Base-by-base conservation (phyloP, 2,329 filamentous ascomycete species). In the Aspergillus sp. region DNA sequence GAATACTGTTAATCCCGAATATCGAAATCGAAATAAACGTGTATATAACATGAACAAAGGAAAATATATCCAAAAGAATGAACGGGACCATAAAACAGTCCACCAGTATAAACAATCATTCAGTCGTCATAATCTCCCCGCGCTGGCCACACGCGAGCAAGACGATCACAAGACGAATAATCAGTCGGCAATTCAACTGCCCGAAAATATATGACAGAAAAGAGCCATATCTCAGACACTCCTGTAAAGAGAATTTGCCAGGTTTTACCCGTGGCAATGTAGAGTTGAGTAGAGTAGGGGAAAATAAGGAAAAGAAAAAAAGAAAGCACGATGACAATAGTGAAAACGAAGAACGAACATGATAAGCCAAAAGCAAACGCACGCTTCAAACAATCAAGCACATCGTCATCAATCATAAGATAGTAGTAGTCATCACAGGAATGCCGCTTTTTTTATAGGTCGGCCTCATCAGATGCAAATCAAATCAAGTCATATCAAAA, bases 21-120 rank as follows among this genome's bases (percentile, higher is more conserved):
- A 30, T 30, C 25, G 10, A 30, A 30, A 12, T 30, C 25, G 9
- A 30, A 30, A 30, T 5, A 30, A 30, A 30, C 25, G 10, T 30
- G 12, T 27, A 27, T 30, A 30, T 30, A 30, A 30, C 25, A 30
- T 30, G 25, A 30, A 41, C 47, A 52, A 52, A 50, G 47, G 45
- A 47, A 22, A 46, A 51, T 49, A 51, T 30, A 25, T 46, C 47
- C 48, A 49, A 53, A 48, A 22, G 50, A 52, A 41, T 49, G 51
- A 27, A 32, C n/a, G 15, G 19, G 42, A 12, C 42, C 19, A 25
- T 7, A n/a, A 5, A 44, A 12, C 7, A 20, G 13, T 37, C 41
- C 43, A n/a, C n/a, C n/a, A 42, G 30, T 19, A 41, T 13, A 27
- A 42, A 44, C 17, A 33, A 30, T 22, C 41, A 47, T 9, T 9